A percentile compares a stretch with the other conserved stretches of the same genome.
Conservation (phyloP, 768 basidiomycete genomes). For the Boletus rubescentipes region DNA sequence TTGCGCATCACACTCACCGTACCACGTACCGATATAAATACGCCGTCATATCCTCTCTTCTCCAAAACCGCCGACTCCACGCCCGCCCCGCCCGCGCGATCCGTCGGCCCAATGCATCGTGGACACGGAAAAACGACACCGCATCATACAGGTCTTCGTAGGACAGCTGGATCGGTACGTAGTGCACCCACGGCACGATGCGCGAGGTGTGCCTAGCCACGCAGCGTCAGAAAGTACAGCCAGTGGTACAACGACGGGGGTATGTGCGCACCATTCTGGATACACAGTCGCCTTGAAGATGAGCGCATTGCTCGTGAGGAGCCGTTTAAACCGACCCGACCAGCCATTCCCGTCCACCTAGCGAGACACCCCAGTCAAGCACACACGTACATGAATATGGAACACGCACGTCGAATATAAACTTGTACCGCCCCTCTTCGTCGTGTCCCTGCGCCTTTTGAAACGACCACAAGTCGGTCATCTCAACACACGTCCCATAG, state of each 20-base stretch:
- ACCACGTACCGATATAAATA: conserved; percentile 55
- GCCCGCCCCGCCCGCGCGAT: conserved; percentile 56
- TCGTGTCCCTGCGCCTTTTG: conserved; percentile 40
- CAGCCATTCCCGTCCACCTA: conserved; percentile 69
- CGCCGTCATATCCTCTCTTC: conserved; percentile 57
- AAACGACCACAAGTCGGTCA: conserved; percentile 52
- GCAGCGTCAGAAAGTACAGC: neutral
- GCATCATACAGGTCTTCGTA: conserved; percentile 69
- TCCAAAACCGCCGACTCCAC: conserved; percentile 61
- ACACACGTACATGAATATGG: neutral
- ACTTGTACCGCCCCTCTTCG: conserved; percentile 59
- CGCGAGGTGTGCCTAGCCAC: conserved; percentile 50
- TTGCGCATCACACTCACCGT: rapidly evolving
- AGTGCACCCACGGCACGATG: conserved; percentile 70
- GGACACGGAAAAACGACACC: conserved; percentile 69
- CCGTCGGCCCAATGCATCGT: conserved; percentile 56
- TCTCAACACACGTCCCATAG: conserved; percentile 37
- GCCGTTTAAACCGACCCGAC: conserved; percentile 65
- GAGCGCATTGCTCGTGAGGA: conserved; percentile 60
- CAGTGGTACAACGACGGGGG: too few species aligned
- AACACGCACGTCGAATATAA: conserved; percentile 52
- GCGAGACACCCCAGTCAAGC: neutral
- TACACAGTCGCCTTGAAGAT: conserved; percentile 72
- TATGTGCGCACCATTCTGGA: conserved; percentile 59
- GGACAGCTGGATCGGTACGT: conserved; percentile 66